Base-by-base conservation (phyloP, 495 filamentous ascomycete species). In the Aspergillus heteromorphus region DNA sequence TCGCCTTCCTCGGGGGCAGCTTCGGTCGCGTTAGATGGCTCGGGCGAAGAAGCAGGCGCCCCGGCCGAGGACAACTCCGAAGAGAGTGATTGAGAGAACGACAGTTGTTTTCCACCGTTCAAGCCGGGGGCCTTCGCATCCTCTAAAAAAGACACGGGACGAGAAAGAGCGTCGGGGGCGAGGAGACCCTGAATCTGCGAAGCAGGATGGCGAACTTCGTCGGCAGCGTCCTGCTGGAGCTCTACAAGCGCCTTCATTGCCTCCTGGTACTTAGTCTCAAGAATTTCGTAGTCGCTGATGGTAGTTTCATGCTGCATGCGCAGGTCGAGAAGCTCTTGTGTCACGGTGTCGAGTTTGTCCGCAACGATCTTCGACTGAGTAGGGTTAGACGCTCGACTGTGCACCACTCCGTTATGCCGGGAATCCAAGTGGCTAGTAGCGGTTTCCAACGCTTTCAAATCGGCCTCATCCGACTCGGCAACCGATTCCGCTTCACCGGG, bases 51-150 rank as follows among this genome's bases (percentile, higher is more conserved):
- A 60, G 82, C 84, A 66, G 89, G 91, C 67, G 87, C 90, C 83
- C 86, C 88, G 83, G 79, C 89, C 76, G 87, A 97, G 74, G 89
- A 96, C 71, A 96, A 84, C 72, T 97, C 92, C 83, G 91, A 92
- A 56, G 89, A 96, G 66, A 97, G 89, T 72, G 92, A 96, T 69
- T 87, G 91, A 82, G 89, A 90, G 76, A 87, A 91, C 79, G 87
- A 88, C 64, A 80, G 84, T 74, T 88, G 89, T 72, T 77, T 85
- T 74, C 84, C 87, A 78, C 83, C 79, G 69, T 83, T 92, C 67
- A 79, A 78, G 62, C 85, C 87, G 74, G 68, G 67, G 61, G 86
- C 82, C 77, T 83, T 85, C 70, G 78, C 79, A 67, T 90, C 86
- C 58, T 83, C 91, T 89, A 97, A 87, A 91, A 96, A 96, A 87